These are phyloP conservation scores for Hermanozyma aechmeae DNA, from an alignment of 805 yeast species.

Conservation along the genomic window DNA sequence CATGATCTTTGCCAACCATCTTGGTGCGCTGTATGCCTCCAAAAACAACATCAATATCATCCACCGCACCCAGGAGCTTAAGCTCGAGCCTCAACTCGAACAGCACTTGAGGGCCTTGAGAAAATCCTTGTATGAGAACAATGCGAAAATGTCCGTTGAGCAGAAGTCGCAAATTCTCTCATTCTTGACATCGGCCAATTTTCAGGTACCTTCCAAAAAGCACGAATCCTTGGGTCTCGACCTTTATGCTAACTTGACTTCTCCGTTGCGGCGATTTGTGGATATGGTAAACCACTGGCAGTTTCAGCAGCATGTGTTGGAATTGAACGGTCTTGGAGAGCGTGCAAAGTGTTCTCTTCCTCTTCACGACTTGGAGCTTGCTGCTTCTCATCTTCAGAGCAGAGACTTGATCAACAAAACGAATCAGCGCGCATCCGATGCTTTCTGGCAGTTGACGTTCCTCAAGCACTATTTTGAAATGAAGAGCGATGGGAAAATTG, in stretches of 20 bases:
- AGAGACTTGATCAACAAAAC: too few relatives aligned
- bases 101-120: constrained; percentile 16
- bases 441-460: neutral
- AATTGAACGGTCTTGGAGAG: constrained; percentile 1
- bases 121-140: constrained; percentile 9
- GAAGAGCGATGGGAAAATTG: neutral
- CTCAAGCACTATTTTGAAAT: neutral
- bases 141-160: constrained; percentile 17
- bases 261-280: constrained; percentile 18
- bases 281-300: constrained; percentile 65
- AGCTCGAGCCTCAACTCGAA: constrained; percentile 12
- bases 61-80: constrained; percentile 30
- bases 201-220: constrained; percentile 31
- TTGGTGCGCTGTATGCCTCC: constrained; percentile 41
- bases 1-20: constrained; percentile 73
- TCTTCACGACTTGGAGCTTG: neutral
- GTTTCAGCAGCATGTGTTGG: constrained; percentile 15
- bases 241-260: constrained; percentile 67
- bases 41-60: constrained; percentile 42
- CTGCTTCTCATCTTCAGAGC: too few relatives aligned
- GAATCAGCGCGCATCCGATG: too few relatives aligned
- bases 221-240: constrained; percentile 61
- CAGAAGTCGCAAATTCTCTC: constrained; percentile 36
- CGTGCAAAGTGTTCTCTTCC: neutral
- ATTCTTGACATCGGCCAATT: constrained; percentile 44